Conservation (phyloP, 345 rosid genomes). For the Lumnitzera racemosa region DNA sequence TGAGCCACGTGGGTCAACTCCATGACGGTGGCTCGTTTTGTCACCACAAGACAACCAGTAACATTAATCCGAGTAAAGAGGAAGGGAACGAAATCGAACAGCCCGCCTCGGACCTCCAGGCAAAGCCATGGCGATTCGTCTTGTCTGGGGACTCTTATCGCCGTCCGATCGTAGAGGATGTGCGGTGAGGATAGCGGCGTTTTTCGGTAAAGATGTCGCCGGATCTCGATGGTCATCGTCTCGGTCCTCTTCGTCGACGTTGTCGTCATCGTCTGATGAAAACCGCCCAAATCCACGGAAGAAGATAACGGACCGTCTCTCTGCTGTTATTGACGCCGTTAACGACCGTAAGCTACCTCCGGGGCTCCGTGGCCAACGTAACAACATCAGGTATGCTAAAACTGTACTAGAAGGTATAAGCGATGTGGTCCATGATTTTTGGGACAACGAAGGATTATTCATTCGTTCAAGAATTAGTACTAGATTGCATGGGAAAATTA, state of each 20-base stretch:
- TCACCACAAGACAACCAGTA: no score
- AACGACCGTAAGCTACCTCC: conserved; percentile 87
- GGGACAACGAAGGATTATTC: no score
- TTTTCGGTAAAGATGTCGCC: conserved; percentile 6
- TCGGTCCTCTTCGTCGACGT: conserved; percentile 39
- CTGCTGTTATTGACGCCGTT: conserved; percentile 59
- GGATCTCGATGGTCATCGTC: conserved; percentile 25
- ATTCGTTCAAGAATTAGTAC: no score
- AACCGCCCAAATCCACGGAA: conserved; percentile 33
- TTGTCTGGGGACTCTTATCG: conserved; percentile 20
- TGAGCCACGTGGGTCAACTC: not conserved
- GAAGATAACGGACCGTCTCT: conserved; percentile 53
- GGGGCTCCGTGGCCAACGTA: conserved; percentile 81
- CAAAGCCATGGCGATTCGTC: conserved; percentile 24
- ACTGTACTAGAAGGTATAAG: no score
- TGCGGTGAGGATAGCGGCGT: not conserved
- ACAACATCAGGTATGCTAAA: conserved; percentile 44
- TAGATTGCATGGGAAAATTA: no score
- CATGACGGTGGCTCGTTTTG: not conserved
- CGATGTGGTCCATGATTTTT: no score
- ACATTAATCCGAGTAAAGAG: not conserved
- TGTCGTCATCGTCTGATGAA: conserved; percentile 28
- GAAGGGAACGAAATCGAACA: not conserved
- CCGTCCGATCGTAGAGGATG: conserved; percentile 8
- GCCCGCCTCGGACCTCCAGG: not conserved